phyloP scores from a whole-genome alignment of 306 rosid species.

The Corylus avellana region DNA sequence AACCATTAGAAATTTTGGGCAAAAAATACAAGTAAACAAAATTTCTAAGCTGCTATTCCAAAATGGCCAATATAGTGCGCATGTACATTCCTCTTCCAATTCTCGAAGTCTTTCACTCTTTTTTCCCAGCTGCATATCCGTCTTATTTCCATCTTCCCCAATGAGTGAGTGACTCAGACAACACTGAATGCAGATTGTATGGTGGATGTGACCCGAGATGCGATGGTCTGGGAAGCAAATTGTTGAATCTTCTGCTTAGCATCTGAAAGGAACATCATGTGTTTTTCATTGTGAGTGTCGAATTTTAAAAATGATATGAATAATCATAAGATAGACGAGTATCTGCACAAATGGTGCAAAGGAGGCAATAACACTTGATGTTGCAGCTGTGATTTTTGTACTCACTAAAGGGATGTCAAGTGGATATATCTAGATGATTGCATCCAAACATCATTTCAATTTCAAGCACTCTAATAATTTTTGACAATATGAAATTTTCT shows the following conservation, averaged over 20 bases:
- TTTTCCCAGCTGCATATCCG: slow-evolving; percentile 28
- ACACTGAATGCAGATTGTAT: slow-evolving; percentile 81
- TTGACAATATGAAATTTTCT: not conserved
- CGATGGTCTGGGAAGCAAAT: slow-evolving; percentile 81
- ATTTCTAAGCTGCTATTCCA: slow-evolving; percentile 36
- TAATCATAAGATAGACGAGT: not conserved
- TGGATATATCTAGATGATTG: not conserved
- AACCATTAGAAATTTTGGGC: not conserved
- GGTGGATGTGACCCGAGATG: slow-evolving; percentile 75
- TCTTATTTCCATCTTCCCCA: slow-evolving; percentile 20
- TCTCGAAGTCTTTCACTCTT: slow-evolving; percentile 36
- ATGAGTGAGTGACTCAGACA: slow-evolving; percentile 46
- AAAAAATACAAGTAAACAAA: slow-evolving; percentile 33
- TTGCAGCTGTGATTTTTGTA: not conserved
- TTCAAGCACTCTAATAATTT: not conserved
- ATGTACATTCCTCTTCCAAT: slow-evolving; percentile 54
- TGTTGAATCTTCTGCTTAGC: slow-evolving; percentile 96
- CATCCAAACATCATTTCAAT: not conserved
- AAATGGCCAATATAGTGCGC: slow-evolving; percentile 36
- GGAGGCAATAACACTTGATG: not conserved
- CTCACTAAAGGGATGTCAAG: not conserved
- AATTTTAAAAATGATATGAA: not conserved
- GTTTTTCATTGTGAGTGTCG: not conserved
- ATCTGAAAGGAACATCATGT: slow-evolving; percentile 54
- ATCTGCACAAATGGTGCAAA: not conserved